Evolutionary conservation across 768 basidiomycete genomes (phyloP).

Genomic region (Mycena filopes): DNA sequence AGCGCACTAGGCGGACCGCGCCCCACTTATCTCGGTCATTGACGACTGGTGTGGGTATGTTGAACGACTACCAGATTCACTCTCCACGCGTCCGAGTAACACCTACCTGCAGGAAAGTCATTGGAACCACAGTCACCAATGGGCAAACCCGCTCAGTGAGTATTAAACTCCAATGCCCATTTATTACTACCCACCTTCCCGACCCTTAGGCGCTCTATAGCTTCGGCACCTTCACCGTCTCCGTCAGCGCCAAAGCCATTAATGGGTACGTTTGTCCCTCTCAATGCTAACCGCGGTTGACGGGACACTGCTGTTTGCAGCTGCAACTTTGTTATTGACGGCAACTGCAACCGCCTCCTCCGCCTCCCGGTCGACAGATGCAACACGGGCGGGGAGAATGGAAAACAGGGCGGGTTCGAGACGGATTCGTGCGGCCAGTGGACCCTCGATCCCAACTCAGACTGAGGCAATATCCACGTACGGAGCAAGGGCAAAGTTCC

Average conservation of each 20-base stretch:
- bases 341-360: constrained; percentile 36
- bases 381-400: constrained; percentile 32
- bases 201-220: neutral
- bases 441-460: constrained; percentile 25
- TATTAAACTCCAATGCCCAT: no score
- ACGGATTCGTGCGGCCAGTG: constrained; percentile 35
- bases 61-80: neutral
- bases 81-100: no score
- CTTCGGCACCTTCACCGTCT: constrained; percentile 4
- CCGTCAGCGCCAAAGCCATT: constrained; percentile 11
- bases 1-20: constrained; percentile 1
- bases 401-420: constrained; percentile 29
- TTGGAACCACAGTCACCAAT: no score
- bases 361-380: constrained; percentile 29
- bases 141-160: neutral
- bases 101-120: no score
- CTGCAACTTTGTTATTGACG: no score
- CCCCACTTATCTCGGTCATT: constrained; percentile 9
- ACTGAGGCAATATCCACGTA: no score
- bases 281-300: neutral
- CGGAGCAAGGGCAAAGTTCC: no score
- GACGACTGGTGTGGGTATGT: constrained; percentile 14
- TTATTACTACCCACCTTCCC: neutral
- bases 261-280: neutral
- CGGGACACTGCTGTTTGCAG: constrained; percentile 12